Evolutionary conservation across 805 yeast genomes (phyloP).

Genomic region (Starmerella roubikii): DNA sequence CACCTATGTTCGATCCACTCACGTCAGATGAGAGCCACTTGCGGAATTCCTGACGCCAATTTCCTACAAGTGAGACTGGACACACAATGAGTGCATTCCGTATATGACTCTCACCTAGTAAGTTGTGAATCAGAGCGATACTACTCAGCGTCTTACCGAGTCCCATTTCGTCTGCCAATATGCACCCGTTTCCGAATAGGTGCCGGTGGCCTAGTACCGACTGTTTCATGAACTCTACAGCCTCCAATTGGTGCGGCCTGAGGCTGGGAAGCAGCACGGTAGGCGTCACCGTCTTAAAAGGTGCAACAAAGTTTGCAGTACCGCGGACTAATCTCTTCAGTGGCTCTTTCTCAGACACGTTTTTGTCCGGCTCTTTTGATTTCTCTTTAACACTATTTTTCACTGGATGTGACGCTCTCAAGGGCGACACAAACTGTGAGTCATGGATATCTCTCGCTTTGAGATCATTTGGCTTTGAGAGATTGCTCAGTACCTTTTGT

Average conservation of each 20-base stretch:
- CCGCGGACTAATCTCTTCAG: too few species aligned
- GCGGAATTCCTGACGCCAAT: conserved; percentile 78
- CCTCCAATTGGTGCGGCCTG: conserved; percentile 81
- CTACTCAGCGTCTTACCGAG: conserved; percentile 82
- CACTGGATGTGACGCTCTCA: neutral
- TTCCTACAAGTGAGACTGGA: conserved; percentile 76
- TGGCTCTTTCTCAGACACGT: too few species aligned
- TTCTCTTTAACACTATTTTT: too few species aligned
- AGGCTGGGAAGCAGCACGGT: conserved; percentile 26
- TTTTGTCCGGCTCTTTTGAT: too few species aligned
- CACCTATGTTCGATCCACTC: conserved; percentile 51
- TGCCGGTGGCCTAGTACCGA: conserved; percentile 61
- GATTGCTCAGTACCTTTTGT: too few species aligned
- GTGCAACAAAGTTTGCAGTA: too few species aligned
- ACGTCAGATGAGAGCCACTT: conserved; percentile 61
- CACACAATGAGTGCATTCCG: conserved; percentile 67
- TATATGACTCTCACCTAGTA: conserved; percentile 35
- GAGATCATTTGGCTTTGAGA: too few species aligned
- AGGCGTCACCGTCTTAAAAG: too few species aligned
- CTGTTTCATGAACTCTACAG: conserved; percentile 66
- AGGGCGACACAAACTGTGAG: neutral
- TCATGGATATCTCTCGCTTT: too few species aligned
- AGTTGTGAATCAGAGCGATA: conserved; percentile 71
- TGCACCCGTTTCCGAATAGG: conserved; percentile 47
- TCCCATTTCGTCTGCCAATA: conserved; percentile 97